phyloP scores from a whole-genome alignment of 176 grass and related monocot genomes.

The Saccharum officinarum region DNA sequence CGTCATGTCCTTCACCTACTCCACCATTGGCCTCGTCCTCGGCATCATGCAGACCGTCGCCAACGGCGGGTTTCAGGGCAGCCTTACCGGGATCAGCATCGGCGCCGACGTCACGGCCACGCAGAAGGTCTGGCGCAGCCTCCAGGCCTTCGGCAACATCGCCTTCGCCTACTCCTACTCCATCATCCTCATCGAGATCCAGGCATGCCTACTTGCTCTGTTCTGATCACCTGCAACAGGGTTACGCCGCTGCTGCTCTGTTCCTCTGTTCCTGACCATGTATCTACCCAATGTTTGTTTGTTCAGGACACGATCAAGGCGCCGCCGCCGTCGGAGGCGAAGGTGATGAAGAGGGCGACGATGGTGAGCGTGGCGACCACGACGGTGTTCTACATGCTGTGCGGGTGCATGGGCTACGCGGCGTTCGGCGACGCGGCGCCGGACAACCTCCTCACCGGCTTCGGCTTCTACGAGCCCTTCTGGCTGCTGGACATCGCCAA shows the following conservation, averaged over 20 bases:
- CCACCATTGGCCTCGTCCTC: constrained; percentile 55
- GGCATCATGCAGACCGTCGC: constrained; percentile 55
- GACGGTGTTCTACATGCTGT: constrained; percentile 86
- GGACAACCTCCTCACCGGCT: constrained; percentile 84
- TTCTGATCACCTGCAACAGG: neutral
- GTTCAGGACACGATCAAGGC: constrained; percentile 72
- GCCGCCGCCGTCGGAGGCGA: constrained; percentile 75
- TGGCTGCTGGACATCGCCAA: constrained; percentile 93
- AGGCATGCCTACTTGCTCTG: constrained; percentile 24
- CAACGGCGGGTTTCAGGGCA: constrained; percentile 48
- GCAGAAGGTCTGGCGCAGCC: constrained; percentile 57
- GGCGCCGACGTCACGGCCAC: constrained; percentile 29
- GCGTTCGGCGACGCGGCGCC: constrained; percentile 81
- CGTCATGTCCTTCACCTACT: constrained; percentile 80
- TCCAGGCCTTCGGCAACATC: constrained; percentile 66
- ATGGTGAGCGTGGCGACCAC: constrained; percentile 63
- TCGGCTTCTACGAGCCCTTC: constrained; percentile 93
- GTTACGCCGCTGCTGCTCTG: no score
- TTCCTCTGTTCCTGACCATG: neutral
- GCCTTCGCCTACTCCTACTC: constrained; percentile 68
- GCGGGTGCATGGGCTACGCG: constrained; percentile 87
- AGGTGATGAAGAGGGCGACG: constrained; percentile 84
- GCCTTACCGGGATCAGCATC: constrained; percentile 58
- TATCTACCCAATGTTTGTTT: no score
- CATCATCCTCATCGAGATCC: constrained; percentile 73